phyloP scores from a whole-genome alignment of 1,139 yeast species.

The Saccharomyces hybrid region DNA sequence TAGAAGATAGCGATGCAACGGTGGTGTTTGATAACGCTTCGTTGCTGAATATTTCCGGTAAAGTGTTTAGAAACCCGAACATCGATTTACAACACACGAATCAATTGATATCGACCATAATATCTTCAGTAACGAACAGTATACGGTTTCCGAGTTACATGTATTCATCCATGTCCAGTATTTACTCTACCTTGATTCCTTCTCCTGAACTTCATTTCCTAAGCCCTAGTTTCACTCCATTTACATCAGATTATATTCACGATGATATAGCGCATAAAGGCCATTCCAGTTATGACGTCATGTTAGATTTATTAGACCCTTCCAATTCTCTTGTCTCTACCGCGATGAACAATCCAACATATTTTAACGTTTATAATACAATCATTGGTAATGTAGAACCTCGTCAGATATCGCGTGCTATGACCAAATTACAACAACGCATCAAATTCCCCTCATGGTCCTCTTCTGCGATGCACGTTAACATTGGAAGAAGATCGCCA shows the following conservation, averaged over 20 bases:
- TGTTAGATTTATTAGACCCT: conserved; percentile 74
- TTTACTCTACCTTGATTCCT: conserved; percentile 76
- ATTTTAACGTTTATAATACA: conserved; percentile 66
- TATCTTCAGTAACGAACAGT: conserved; percentile 81
- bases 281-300: conserved; percentile 76
- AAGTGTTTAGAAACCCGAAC: conserved; percentile 36
- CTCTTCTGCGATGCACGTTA: conserved; percentile 70
- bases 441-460: conserved; percentile 83
- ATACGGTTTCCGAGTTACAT: conserved; percentile 86
- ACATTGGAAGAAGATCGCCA: conserved; percentile 69
- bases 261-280: conserved; percentile 55
- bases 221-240: conserved; percentile 83
- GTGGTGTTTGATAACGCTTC: conserved; percentile 89
- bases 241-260: conserved; percentile 54
- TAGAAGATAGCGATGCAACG: conserved; percentile 78
- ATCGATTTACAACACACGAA: conserved; percentile 61
- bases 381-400: conserved; percentile 70
- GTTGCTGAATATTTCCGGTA: conserved; percentile 42
- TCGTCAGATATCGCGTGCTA: conserved; percentile 70
- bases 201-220: conserved; percentile 85
- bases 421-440: conserved; percentile 68
- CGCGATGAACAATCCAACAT: conserved; percentile 45
- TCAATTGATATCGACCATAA: conserved; percentile 75
- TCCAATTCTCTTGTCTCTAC: conserved; percentile 60
- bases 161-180: conserved; percentile 79